phyloP scores from a whole-genome alignment of 2,329 filamentous ascomycete species.

The Alternaria sp. region DNA sequence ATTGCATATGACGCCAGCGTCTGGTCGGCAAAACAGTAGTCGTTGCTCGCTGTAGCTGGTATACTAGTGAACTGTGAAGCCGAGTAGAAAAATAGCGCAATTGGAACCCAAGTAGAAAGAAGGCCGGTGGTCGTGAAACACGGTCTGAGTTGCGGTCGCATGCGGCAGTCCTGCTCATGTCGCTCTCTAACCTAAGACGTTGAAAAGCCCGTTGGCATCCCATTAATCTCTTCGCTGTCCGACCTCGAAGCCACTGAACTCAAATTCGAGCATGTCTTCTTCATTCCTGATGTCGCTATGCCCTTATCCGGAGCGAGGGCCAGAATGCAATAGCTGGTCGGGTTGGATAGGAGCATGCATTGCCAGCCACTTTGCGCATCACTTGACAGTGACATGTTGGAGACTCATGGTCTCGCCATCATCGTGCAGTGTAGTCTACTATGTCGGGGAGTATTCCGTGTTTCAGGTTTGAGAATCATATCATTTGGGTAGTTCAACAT shows the following conservation, averaged over 20 bases:
- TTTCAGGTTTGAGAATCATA: not conserved
- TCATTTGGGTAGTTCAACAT: not conserved
- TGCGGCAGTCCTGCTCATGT: not conserved
- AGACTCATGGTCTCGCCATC: not conserved
- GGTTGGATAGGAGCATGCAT: not conserved
- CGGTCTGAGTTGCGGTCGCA: not conserved
- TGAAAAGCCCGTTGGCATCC: not conserved
- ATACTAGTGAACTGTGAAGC: not conserved
- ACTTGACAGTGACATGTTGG: not conserved
- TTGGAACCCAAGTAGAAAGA: not conserved
- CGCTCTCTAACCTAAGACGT: not conserved
- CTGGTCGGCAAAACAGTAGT: not conserved
- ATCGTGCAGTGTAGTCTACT: not conserved
- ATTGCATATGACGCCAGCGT: slow-evolving; percentile 56
- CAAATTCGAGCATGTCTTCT: not conserved
- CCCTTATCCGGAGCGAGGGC: not conserved
- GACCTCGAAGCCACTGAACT: not conserved
- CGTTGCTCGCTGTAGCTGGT: not conserved
- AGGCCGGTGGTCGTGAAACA: not conserved
- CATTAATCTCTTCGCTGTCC: not conserved
- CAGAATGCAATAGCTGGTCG: not conserved
- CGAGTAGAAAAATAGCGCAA: not conserved
- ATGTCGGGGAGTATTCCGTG: not conserved
- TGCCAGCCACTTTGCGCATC: not conserved
- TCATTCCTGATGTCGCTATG: not conserved